phyloP scores from a whole-genome alignment of 768 basidiomycete genomes.

The Mycena filopes region DNA sequence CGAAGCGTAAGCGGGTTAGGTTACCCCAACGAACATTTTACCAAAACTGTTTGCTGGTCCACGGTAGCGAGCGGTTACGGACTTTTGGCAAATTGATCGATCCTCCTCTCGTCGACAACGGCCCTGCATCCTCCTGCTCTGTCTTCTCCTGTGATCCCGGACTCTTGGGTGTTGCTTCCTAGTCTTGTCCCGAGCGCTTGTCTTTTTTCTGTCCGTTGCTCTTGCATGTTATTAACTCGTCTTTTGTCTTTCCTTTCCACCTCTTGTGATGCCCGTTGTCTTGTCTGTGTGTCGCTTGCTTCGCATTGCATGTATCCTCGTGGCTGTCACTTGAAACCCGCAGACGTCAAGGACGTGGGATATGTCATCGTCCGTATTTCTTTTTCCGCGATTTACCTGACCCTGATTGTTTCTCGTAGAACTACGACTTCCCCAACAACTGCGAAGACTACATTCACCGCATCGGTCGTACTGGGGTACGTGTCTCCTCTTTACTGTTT shows the following conservation, averaged over 20 bases:
- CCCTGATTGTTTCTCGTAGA: slow-evolving; percentile 56
- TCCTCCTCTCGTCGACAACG: slow-evolving; percentile 51
- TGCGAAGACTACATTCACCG: slow-evolving; percentile 99
- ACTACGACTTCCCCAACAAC: slow-evolving; percentile 98
- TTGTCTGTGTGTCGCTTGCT: slow-evolving; percentile 46
- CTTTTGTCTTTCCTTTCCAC: slow-evolving; percentile 45
- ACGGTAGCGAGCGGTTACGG: slow-evolving; percentile 58
- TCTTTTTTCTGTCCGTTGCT: slow-evolving; percentile 46
- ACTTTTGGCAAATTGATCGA: slow-evolving; percentile 50
- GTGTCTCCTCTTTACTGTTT: slow-evolving; percentile 31
- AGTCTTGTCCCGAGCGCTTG: slow-evolving; percentile 58
- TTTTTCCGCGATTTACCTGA: slow-evolving; percentile 8
- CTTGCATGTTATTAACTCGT: slow-evolving; percentile 59
- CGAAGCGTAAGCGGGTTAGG: slow-evolving; percentile 47
- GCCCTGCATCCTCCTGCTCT: slow-evolving; percentile 63
- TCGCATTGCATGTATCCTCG: slow-evolving; percentile 37
- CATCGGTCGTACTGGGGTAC: slow-evolving; percentile 95
- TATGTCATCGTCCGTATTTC: slow-evolving; percentile 87
- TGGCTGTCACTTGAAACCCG: slow-evolving; percentile 29
- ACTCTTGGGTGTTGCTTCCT: slow-evolving; percentile 29
- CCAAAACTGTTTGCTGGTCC: slow-evolving; percentile 55
- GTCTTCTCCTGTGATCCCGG: slow-evolving; percentile 45
- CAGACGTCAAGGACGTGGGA: slow-evolving; percentile 99
- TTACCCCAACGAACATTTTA: slow-evolving; percentile 53
- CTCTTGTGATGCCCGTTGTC: slow-evolving; percentile 41